Percentiles rank a stretch among this genome's conserved stretches.
phyloP scores from a whole-genome alignment of 176 grass and related monocot genomes.

The Aegilops tauschii region DNA sequence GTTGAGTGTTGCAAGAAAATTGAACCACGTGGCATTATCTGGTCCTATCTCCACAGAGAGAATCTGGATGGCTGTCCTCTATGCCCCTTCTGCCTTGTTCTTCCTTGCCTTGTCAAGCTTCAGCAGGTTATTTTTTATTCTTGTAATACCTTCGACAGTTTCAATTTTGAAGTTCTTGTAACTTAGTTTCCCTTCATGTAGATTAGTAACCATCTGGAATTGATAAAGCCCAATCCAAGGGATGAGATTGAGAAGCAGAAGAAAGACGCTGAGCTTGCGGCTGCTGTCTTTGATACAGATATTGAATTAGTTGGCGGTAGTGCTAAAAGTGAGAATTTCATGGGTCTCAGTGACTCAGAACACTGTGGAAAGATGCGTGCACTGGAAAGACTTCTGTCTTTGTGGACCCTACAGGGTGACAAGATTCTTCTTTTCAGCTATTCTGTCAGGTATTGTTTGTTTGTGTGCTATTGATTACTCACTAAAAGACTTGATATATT shows the following conservation, averaged over 20 bases:
- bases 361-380: conserved; percentile 96
- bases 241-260: conserved; percentile 93
- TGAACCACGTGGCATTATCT: conserved; percentile 85
- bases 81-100: conserved; percentile 94
- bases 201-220: conserved; percentile 97
- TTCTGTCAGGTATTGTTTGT: conserved; percentile 73
- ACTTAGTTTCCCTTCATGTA: conserved; percentile 28
- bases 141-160: conserved; percentile 14
- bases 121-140: conserved; percentile 68
- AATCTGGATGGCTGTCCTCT: conserved; percentile 78
- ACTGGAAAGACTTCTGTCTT: conserved; percentile 69
- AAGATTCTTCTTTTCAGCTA: conserved; percentile 98
- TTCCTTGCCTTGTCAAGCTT: conserved; percentile 95
- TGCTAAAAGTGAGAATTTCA: conserved; percentile 85
- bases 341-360: conserved; percentile 87
- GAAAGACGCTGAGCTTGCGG: conserved; percentile 91
- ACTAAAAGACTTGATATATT: not conserved
- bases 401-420: conserved; percentile 77
- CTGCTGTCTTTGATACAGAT: conserved; percentile 76
- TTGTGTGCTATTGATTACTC: conserved; percentile 20
- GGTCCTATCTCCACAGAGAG: conserved; percentile 92
- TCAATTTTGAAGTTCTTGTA: conserved; percentile 18
- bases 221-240: conserved; percentile 94
- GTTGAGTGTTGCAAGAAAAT: conserved; percentile 85
- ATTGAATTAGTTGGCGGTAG: conserved; percentile 76